Evolutionary conservation across 305 asterid genomes (phyloP).

Genomic region (Stenogyne calaminthoides): DNA sequence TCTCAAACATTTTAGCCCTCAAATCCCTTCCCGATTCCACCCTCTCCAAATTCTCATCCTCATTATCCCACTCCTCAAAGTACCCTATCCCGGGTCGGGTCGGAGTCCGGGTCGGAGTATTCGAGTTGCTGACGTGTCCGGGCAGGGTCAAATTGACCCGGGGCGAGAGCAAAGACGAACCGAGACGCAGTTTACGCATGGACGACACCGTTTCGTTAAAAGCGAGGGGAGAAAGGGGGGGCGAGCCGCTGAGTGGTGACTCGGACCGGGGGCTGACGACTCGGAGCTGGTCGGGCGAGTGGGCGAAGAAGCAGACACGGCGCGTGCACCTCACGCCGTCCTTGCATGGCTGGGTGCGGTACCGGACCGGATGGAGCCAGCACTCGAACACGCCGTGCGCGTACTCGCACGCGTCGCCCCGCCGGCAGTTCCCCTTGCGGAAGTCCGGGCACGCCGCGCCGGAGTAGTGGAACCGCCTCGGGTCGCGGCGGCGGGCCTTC

Average conservation of each 20-base stretch:
- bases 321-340: constrained; percentile 66
- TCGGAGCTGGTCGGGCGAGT: constrained; percentile 73
- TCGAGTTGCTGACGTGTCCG: constrained; percentile 47
- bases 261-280: constrained; percentile 61
- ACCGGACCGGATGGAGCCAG: constrained; percentile 86
- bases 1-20: constrained; percentile 59
- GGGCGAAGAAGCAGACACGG: constrained; percentile 90
- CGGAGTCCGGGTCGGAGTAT: constrained; percentile 41
- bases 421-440: constrained; percentile 58
- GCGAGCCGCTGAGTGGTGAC: constrained; percentile 70
- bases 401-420: constrained; percentile 68
- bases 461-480: constrained; percentile 64
- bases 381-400: constrained; percentile 89
- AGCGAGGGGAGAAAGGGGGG: constrained; percentile 64
- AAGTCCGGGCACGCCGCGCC: constrained; percentile 75
- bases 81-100: constrained; percentile 37
- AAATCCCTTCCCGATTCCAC: constrained; percentile 54
- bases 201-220: constrained; percentile 59
- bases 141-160: constrained; percentile 35
- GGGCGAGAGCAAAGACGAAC: constrained; percentile 42
- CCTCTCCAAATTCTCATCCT: constrained; percentile 43
- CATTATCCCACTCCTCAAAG: constrained; percentile 28
- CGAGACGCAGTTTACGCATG: constrained; percentile 61
- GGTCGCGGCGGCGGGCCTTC: constrained; percentile 91
- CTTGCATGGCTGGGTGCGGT: constrained; percentile 87